A percentile compares a stretch with the other conserved stretches of the same genome.
phyloP scores from a whole-genome alignment of 192 early-diverging fungal genomes.

The Backusella liffmaniae region DNA sequence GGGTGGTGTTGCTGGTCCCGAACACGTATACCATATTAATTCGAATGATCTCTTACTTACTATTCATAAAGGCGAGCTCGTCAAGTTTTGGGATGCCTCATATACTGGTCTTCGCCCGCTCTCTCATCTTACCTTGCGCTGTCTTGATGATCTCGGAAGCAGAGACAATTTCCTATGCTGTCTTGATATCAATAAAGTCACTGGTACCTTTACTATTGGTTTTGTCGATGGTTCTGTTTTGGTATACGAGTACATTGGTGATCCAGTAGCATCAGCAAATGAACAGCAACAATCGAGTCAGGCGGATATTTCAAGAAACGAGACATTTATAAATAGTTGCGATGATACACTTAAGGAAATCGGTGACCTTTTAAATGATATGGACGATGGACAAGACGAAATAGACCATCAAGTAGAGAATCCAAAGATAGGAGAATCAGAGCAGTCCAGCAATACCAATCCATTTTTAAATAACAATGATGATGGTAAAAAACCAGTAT shows the following conservation, averaged over 20 bases:
- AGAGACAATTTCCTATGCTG: constrained; percentile 23
- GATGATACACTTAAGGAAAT: constrained; percentile 20
- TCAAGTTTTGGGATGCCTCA: constrained; percentile 54
- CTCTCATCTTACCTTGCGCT: constrained; percentile 36
- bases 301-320: background rate
- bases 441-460: background rate
- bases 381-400: background rate
- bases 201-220: constrained; percentile 33
- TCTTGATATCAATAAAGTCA: constrained; percentile 34
- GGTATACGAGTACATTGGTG: constrained; percentile 12
- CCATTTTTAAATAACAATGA: background rate
- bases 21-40: constrained; percentile 34
- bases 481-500: background rate
- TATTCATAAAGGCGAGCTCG: constrained; percentile 35
- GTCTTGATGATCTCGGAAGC: constrained; percentile 24
- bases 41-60: constrained; percentile 45
- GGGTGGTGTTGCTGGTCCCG: constrained; percentile 31
- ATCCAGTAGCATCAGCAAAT: background rate
- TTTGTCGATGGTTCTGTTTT: constrained; percentile 29
- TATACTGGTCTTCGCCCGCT: constrained; percentile 36
- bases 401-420: background rate
- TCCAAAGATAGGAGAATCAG: background rate
- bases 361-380: constrained; percentile 10
- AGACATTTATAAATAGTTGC: constrained; percentile 6
- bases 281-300: background rate